Evolutionary conservation across 495 filamentous ascomycete species (phyloP).

Genomic region (Astrocystis sublimbata): DNA sequence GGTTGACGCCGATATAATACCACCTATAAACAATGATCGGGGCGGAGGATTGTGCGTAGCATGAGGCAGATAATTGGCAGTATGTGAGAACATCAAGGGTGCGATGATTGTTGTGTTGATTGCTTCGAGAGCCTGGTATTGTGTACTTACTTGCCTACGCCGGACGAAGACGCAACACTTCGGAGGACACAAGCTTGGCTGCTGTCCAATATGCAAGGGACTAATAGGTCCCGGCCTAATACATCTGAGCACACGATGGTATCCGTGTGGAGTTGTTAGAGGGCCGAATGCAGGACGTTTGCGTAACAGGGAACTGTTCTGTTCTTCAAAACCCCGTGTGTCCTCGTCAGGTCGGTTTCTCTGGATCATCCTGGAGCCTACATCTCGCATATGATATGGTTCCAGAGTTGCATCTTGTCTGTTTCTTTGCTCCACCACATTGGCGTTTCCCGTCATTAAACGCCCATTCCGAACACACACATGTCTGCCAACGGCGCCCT

Average conservation of each 20-base stretch:
- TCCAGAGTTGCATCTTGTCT: not conserved
- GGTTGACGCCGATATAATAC: too few species aligned
- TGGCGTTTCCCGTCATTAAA: not conserved
- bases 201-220: not conserved
- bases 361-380: not conserved
- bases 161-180: not conserved
- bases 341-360: not conserved
- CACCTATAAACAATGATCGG: too few species aligned
- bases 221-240: not conserved
- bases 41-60: not conserved
- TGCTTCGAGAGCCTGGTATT: not conserved
- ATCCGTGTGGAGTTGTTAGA: not conserved
- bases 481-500: constrained; percentile 7
- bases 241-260: not conserved
- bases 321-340: not conserved
- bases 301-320: not conserved
- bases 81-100: too few species aligned
- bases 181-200: not conserved
- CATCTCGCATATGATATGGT: not conserved
- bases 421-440: not conserved
- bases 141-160: too few species aligned
- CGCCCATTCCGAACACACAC: not conserved
- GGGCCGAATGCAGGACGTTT: not conserved
- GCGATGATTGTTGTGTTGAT: too few species aligned
- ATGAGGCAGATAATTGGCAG: not conserved